phyloP scores from a whole-genome alignment of 2,329 filamentous ascomycete genomes.

The Elsinoe batatas region DNA sequence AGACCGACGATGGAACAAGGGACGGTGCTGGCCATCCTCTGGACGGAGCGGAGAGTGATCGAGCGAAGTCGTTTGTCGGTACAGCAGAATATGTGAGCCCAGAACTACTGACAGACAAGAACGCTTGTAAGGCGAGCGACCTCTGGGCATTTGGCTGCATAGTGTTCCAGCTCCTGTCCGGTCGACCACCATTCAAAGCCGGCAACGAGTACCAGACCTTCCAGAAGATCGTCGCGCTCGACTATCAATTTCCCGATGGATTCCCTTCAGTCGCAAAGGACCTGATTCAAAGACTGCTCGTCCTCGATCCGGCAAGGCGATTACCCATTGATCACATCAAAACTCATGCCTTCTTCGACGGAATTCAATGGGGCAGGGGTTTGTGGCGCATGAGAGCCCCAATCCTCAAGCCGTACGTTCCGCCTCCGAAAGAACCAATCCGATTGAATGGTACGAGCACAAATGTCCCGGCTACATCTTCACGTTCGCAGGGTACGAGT shows the following conservation, averaged over 20 bases:
- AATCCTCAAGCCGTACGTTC: slow-evolving; percentile 70
- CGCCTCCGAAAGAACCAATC: slow-evolving; percentile 61
- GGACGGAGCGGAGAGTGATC: slow-evolving; percentile 54
- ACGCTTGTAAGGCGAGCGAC: slow-evolving; percentile 94
- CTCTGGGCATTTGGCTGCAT: slow-evolving; percentile 98
- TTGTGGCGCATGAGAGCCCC: slow-evolving; percentile 89
- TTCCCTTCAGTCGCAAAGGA: slow-evolving; percentile 82
- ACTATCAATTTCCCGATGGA: slow-evolving; percentile 84
- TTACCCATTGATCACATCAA: slow-evolving; percentile 93
- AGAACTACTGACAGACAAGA: slow-evolving; percentile 92
- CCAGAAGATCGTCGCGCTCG: slow-evolving; percentile 90
- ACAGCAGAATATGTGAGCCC: slow-evolving; percentile 98
- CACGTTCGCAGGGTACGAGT: slow-evolving; percentile 7
- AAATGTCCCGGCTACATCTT: background rate
- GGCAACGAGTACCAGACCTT: slow-evolving; percentile 95
- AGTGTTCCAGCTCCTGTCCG: slow-evolving; percentile 88
- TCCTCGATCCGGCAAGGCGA: slow-evolving; percentile 74
- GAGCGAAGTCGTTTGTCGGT: slow-evolving; percentile 90
- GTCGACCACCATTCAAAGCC: slow-evolving; percentile 93
- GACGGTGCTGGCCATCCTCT: slow-evolving; percentile 38
- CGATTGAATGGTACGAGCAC: slow-evolving; percentile 32
- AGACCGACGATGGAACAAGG: slow-evolving; percentile 28
- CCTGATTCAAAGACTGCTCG: slow-evolving; percentile 78
- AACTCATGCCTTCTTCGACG: slow-evolving; percentile 90
- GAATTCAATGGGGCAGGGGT: slow-evolving; percentile 69